Conservation (phyloP, 495 filamentous ascomycete genomes). For the Penicillium canariense region DNA sequence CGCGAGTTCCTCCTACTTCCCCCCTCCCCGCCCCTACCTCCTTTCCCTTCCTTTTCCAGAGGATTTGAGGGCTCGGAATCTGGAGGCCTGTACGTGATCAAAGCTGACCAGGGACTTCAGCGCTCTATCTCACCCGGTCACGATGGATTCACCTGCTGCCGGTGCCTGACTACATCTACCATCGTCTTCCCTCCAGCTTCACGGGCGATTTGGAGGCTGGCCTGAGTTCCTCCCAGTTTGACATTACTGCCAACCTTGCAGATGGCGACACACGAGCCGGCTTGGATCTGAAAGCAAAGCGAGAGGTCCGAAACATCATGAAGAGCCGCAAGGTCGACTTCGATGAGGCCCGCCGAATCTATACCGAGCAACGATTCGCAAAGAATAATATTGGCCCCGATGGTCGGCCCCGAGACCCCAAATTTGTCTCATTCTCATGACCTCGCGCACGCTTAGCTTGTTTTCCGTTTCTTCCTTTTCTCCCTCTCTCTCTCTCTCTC, state of each 20-base stretch:
- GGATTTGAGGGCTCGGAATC: background rate
- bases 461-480: too few relatives aligned
- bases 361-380: conserved; percentile 77
- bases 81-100: background rate
- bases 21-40: too few relatives aligned
- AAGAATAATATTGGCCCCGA: conserved; percentile 86
- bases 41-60: too few relatives aligned
- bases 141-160: conserved; percentile 67
- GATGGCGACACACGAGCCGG: conserved; percentile 73
- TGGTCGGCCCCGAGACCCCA: conserved; percentile 85
- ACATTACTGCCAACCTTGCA: conserved; percentile 74
- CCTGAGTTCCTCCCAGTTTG: conserved; percentile 75
- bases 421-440: conserved; percentile 90
- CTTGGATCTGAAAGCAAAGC: conserved; percentile 74
- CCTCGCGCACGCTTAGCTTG: background rate
- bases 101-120: conserved; percentile 29
- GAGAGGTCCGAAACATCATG: conserved; percentile 85
- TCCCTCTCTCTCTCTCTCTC: background rate
- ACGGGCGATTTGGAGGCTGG: conserved; percentile 79
- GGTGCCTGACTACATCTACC: conserved; percentile 64
- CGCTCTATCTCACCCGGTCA: conserved; percentile 74
- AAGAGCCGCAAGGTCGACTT: conserved; percentile 71
- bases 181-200: conserved; percentile 72
- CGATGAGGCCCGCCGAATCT: conserved; percentile 85
- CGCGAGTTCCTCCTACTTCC: conserved; percentile 9